Percentiles rank a stretch among this genome's conserved stretches.
phyloP scores from a whole-genome alignment of 345 rosid genomes.

The Rhodomyrtus tomentosa region DNA sequence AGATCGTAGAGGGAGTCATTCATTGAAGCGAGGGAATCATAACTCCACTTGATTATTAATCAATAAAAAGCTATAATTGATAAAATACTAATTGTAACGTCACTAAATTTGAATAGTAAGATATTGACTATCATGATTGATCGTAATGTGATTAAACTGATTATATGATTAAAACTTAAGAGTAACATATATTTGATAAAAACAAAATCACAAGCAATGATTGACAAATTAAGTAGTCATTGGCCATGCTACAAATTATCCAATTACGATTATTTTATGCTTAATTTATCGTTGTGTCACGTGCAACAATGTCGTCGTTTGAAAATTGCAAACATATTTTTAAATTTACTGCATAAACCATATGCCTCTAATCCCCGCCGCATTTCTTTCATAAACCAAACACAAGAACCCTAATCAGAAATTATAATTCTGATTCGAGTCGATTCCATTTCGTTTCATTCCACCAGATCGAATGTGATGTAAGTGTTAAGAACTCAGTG shows the following conservation, averaged over 20 bases:
- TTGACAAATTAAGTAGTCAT: neutral
- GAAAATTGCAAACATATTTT: neutral
- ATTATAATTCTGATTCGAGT: too few species aligned
- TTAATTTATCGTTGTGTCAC: neutral
- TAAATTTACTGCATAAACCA: neutral
- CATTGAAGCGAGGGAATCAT: neutral
- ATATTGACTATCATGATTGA: neutral
- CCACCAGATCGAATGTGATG: accelerated
- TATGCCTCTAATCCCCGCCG: neutral
- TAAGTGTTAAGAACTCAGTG: neutral
- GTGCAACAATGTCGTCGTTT: neutral
- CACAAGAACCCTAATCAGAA: neutral
- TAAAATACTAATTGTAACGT: neutral
- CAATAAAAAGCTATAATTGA: neutral
- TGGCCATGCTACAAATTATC: neutral
- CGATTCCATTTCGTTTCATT: neutral
- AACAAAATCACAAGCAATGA: neutral
- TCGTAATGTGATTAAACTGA: neutral
- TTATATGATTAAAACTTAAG: neutral
- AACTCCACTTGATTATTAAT: neutral
- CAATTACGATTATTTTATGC: neutral
- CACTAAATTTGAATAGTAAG: neutral
- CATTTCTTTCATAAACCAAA: neutral
- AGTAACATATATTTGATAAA: neutral
- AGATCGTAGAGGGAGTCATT: neutral